Base-by-base conservation (phyloP, 352 stramenopile genomes). In the Phytophthora europaea region DNA sequence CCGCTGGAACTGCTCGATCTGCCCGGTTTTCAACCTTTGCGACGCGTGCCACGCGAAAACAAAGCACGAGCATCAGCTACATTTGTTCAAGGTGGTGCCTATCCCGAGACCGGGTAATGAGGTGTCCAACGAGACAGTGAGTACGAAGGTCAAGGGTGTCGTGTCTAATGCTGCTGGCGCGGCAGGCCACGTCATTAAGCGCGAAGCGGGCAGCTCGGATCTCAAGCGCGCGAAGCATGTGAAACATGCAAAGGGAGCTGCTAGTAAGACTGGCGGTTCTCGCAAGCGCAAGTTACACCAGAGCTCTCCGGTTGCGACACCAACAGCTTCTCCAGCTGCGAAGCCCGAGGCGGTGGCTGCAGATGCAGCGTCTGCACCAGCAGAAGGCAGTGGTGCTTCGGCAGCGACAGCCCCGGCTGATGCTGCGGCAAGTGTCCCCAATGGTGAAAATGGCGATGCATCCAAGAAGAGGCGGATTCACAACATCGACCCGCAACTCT, bases 1-100 rank as follows among this genome's bases (percentile, higher is more conserved):
- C 63, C 90, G 96, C 22, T 99, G 95, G 88, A 98, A 99, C 73
- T 99, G 97, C 72, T 97, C 94, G 1, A 98, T 97, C 33, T 99
- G 97, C 74, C 92, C 94, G 18, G 93, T 99, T 48, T 99, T 98
- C 75, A 98, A 99, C 70, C 87, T 99, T 38, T 99, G 97, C 70
- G 89, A 98, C 38, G 84, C 95, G n/a, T 99, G 97, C 78, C 84
- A 98, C 23, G 73, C 76, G 47, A 98, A 98, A 76, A 95, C 90
- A 20, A 98, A 95, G 73, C 92, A 97, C 76, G 85, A 97, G 48
- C 96, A 99, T 73, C 86, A 92, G 61, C 87, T 99, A 72, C 95
- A 94, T 63, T 81, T 98, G 36, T 98, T 98, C 83, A 95, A 97
- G 53, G 98, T 99, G 43, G 85, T 98, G 1, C 67, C 90, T 8